Percentiles rank a stretch among this genome's conserved stretches.
Conservation (phyloP, 441 rosid genomes). For the Pelargonium citronellum region DNA sequence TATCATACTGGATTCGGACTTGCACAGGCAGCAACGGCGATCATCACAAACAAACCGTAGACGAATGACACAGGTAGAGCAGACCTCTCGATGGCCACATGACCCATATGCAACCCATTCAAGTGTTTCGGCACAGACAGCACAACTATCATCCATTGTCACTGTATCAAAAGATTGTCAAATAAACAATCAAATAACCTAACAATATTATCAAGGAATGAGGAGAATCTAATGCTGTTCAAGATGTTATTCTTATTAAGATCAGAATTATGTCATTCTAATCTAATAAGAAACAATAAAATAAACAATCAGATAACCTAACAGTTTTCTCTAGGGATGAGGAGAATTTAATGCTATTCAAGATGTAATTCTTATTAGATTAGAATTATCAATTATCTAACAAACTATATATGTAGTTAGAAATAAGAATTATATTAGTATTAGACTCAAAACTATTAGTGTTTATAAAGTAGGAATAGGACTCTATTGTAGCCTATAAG, state of each 20-base stretch:
- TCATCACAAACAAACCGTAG: conserved; percentile 41
- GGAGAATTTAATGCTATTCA: background rate
- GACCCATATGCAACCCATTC: conserved; percentile 49
- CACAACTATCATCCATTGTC: conserved; percentile 42
- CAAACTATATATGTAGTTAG: no score
- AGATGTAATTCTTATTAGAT: no score
- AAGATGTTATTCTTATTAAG: no score
- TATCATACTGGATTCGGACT: conserved; percentile 26
- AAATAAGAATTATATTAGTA: no score
- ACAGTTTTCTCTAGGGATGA: background rate
- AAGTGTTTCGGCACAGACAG: conserved; percentile 44
- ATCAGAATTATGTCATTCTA: no score
- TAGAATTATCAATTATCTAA: no score
- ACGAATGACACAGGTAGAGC: conserved; percentile 42
- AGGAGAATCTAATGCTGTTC: background rate
- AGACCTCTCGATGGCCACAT: conserved; percentile 48
- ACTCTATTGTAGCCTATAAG: no score
- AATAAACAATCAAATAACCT: background rate
- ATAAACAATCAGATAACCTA: background rate
- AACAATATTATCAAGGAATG: background rate
- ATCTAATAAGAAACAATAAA: background rate
- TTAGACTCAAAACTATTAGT: no score
- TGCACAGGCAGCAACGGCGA: conserved; percentile 31
- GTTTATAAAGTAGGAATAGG: no score
- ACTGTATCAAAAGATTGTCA: background rate